phyloP scores from a whole-genome alignment of 2,329 filamentous ascomycete genomes.

The Madurella mycetomatis region DNA sequence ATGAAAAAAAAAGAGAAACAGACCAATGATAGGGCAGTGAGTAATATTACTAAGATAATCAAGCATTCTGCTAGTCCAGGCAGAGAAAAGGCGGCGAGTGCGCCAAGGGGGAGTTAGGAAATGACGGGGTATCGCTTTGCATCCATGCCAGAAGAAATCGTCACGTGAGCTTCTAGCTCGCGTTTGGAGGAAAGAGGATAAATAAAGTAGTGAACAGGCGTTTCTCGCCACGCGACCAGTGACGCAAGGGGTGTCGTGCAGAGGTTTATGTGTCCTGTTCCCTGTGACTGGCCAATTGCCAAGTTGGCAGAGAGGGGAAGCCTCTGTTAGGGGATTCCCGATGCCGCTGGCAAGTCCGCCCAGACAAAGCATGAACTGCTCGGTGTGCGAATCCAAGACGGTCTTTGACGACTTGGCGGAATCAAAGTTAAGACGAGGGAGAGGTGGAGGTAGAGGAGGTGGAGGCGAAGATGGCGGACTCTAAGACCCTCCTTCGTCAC shows the following conservation, averaged over 20 bases:
- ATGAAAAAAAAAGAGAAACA: too few relatives aligned
- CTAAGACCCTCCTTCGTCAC: constrained; percentile 23
- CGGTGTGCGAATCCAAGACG: neutral
- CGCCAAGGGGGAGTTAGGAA: neutral
- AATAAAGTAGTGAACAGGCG: neutral
- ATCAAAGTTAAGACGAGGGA: too few relatives aligned
- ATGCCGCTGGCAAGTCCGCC: too few relatives aligned
- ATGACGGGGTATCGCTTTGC: constrained; percentile 20
- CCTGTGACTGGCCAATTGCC: too few relatives aligned
- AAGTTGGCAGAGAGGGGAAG: too few relatives aligned
- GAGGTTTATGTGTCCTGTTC: too few relatives aligned
- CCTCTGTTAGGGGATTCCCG: too few relatives aligned
- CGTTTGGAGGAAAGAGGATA: neutral
- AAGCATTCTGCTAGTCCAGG: neutral
- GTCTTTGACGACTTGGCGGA: too few relatives aligned
- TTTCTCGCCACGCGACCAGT: neutral
- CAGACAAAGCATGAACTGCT: neutral
- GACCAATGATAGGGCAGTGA: neutral
- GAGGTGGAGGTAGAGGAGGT: neutral
- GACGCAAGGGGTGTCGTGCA: too few relatives aligned
- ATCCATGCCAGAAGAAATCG: constrained; percentile 12
- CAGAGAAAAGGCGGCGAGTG: neutral
- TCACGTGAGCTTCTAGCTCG: neutral
- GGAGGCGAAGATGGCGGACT: neutral
- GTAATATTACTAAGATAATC: neutral